Conservation (phyloP, 768 basidiomycete genomes). For the Mycena polygramma region DNA sequence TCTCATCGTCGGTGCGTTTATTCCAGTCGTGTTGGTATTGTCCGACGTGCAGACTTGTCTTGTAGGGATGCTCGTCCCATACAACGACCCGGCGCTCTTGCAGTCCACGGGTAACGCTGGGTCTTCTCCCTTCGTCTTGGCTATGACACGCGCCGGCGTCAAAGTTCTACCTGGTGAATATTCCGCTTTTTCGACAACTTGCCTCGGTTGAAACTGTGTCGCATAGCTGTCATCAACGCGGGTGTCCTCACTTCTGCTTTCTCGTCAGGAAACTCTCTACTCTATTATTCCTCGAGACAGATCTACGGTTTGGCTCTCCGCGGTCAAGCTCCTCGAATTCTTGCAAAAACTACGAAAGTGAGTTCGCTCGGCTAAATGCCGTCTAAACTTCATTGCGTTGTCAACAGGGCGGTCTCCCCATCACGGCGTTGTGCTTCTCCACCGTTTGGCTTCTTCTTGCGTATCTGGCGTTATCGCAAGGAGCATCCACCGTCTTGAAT, state of each 20-base stretch:
- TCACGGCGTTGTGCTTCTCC: constrained; percentile 26
- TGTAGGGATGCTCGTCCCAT: constrained; percentile 71
- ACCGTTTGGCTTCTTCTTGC: constrained; percentile 44
- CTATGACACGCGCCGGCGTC: constrained; percentile 71
- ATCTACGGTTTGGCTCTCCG: constrained; percentile 56
- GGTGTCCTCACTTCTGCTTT: constrained; percentile 70
- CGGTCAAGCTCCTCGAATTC: constrained; percentile 52
- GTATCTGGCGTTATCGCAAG: constrained; percentile 59
- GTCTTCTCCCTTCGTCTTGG: constrained; percentile 81
- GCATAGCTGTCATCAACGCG: constrained; percentile 63
- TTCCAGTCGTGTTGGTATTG: too few relatives aligned
- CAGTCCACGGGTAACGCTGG: constrained; percentile 56
- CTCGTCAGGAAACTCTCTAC: constrained; percentile 69
- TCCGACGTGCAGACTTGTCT: too few relatives aligned
- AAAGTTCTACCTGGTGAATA: constrained; percentile 51
- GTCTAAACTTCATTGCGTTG: not conserved
- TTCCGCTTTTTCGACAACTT: not conserved
- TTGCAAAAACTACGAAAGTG: constrained; percentile 38
- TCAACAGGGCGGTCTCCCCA: constrained; percentile 25
- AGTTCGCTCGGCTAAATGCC: not conserved
- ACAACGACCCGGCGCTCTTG: constrained; percentile 58
- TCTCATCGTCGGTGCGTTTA: constrained; percentile 61
- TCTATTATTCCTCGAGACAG: constrained; percentile 59
- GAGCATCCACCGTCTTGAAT: constrained; percentile 55
- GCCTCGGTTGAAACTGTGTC: not conserved